Conservation (phyloP, 768 basidiomycete genomes). For the Boletales sp. region DNA sequence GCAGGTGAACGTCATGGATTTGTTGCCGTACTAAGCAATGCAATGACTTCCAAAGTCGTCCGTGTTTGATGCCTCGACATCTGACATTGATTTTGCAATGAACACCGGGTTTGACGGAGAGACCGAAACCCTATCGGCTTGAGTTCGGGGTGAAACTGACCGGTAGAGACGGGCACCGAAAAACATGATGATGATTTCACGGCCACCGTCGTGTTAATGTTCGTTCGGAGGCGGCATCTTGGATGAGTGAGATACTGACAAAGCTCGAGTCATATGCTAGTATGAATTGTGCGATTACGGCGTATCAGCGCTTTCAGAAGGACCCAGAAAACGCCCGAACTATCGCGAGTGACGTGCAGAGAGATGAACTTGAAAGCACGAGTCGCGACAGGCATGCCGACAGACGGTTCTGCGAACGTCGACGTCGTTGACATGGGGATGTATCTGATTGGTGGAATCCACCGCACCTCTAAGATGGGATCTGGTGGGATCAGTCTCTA, state of each 20-base stretch:
- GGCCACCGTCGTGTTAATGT: too few relatives aligned
- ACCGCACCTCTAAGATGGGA: conserved; percentile 1
- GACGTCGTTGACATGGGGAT: background rate
- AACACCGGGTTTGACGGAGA: conserved; percentile 1
- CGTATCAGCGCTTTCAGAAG: too few relatives aligned
- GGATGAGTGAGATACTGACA: conserved; percentile 4
- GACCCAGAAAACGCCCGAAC: background rate
- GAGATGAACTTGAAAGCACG: background rate
- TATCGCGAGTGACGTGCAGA: background rate
- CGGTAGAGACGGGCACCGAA: background rate
- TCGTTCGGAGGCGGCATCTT: background rate
- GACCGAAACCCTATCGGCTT: background rate
- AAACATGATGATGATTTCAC: too few relatives aligned
- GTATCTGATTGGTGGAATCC: background rate
- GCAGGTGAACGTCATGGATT: background rate
- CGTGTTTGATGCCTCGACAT: background rate
- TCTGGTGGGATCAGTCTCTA: background rate
- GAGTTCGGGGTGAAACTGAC: background rate
- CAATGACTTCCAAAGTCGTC: background rate
- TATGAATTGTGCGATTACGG: background rate
- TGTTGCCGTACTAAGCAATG: background rate
- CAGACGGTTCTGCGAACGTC: background rate
- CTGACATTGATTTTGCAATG: background rate
- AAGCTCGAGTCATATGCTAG: background rate
- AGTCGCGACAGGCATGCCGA: background rate